Conservation (phyloP, 108 stramenopile species). For the Cyclotella atomus region DNA sequence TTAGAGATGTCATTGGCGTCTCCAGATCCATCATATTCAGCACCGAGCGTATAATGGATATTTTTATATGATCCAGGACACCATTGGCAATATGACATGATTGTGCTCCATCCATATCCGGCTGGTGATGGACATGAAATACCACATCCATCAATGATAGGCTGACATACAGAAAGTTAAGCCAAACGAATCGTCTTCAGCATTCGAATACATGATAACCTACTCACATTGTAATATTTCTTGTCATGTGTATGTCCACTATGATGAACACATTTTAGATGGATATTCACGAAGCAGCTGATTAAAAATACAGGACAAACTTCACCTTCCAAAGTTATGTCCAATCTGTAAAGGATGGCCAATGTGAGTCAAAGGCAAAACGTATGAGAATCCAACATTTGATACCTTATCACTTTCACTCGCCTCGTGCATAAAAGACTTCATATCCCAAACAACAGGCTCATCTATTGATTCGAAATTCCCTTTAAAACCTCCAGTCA, state of each 20-base stretch:
- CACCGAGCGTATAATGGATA: constrained; percentile 26
- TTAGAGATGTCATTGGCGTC: neutral
- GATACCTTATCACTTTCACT: neutral
- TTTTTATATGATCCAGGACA: constrained; percentile 12
- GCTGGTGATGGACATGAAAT: neutral
- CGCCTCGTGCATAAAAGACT: constrained; percentile 17
- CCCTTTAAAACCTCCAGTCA: constrained; percentile 5
- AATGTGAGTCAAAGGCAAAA: too few relatives aligned
- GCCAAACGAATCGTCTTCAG: neutral
- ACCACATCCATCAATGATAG: constrained; percentile 20
- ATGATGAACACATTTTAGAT: neutral
- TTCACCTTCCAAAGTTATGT: constrained; percentile 18
- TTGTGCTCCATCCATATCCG: neutral
- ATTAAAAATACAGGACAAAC: neutral
- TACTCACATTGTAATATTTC: neutral
- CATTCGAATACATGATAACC: neutral
- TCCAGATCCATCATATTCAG: constrained; percentile 4
- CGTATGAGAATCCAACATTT: neutral
- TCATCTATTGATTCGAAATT: neutral
- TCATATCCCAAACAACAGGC: constrained; percentile 31
- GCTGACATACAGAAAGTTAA: neutral
- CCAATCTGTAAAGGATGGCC: too few relatives aligned
- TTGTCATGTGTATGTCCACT: neutral
- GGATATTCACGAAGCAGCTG: neutral
- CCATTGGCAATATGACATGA: constrained; percentile 31